Evolutionary conservation across 1,284 basidiomycete genomes (phyloP).

Genomic region (Malassezia globosa): DNA sequence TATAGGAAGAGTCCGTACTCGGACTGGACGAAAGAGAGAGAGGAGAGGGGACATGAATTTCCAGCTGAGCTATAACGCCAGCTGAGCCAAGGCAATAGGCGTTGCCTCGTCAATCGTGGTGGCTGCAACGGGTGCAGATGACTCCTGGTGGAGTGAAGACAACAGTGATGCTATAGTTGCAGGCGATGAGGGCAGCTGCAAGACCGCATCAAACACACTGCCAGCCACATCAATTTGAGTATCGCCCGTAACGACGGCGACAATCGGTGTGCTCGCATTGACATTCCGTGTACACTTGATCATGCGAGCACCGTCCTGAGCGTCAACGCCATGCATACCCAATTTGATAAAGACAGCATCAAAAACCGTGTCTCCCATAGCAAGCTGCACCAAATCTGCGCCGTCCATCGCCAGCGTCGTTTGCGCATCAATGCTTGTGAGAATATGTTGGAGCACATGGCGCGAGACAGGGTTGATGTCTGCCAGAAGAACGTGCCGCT

Average conservation of each 20-base stretch:
- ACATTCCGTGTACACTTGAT: slow-evolving; percentile 88
- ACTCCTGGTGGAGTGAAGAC: slow-evolving; percentile 44
- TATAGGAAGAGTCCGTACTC: too few relatives aligned
- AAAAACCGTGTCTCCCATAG: slow-evolving; percentile 80
- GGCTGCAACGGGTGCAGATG: background rate
- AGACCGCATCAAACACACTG: slow-evolving; percentile 50
- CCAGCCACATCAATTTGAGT: slow-evolving; percentile 23
- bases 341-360: slow-evolving; percentile 70
- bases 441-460: slow-evolving; percentile 66
- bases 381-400: slow-evolving; percentile 86
- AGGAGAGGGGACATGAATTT: too few relatives aligned
- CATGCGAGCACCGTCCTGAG: slow-evolving; percentile 79
- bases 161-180: slow-evolving; percentile 16
- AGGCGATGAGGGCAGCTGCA: slow-evolving; percentile 17
- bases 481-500: slow-evolving; percentile 56
- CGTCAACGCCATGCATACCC: slow-evolving; percentile 82
- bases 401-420: slow-evolving; percentile 90
- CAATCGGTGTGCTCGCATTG: slow-evolving; percentile 77
- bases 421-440: slow-evolving; percentile 81
- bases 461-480: slow-evolving; percentile 76
- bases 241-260: slow-evolving; percentile 56
- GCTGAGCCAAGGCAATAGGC: slow-evolving; percentile 1
- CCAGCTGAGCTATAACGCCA: slow-evolving; percentile 5
- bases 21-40: too few relatives aligned
- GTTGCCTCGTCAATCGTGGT: background rate